Percentiles rank a stretch among this genome's conserved stretches.
phyloP scores from a whole-genome alignment of 2,329 filamentous ascomycete genomes.

The Aspergillus intermedius region DNA sequence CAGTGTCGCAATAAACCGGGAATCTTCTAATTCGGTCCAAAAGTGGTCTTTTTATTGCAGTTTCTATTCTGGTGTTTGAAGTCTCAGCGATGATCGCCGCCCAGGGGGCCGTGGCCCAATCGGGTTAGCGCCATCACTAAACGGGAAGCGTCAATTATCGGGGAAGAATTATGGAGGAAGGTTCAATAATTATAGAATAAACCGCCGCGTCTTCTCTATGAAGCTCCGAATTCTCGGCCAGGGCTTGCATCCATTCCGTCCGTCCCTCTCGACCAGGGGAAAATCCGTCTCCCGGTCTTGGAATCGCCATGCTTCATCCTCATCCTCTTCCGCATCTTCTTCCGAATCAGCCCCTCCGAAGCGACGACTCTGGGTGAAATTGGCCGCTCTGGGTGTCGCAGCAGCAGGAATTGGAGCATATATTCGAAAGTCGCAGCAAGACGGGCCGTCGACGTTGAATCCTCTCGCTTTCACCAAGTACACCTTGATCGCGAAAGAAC shows the following conservation, averaged over 20 bases:
- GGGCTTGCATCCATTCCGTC: constrained; percentile 12
- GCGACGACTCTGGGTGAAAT: constrained; percentile 27
- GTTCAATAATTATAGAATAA: too few relatives aligned
- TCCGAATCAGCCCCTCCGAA: constrained; percentile 12
- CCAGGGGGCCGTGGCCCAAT: background rate
- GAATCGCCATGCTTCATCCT: constrained; percentile 18
- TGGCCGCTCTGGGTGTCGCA: constrained; percentile 27
- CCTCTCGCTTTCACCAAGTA: constrained; percentile 36
- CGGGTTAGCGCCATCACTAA: too few relatives aligned
- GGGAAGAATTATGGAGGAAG: too few relatives aligned
- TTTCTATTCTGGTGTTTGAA: too few relatives aligned
- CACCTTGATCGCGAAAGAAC: constrained; percentile 36
- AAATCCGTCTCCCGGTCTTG: constrained; percentile 4
- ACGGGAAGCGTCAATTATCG: too few relatives aligned
- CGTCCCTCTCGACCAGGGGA: constrained; percentile 6
- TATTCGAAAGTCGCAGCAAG: constrained; percentile 22
- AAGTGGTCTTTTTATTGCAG: too few relatives aligned
- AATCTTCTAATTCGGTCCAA: too few relatives aligned
- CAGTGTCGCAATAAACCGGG: too few relatives aligned
- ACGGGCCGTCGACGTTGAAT: constrained; percentile 25
- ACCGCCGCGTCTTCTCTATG: constrained; percentile 8
- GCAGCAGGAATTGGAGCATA: constrained; percentile 33
- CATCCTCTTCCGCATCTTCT: constrained; percentile 11
- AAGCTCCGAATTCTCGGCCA: constrained; percentile 10
- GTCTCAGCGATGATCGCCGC: constrained; percentile 4